Evolutionary conservation across 805 yeast species (phyloP), one percentile per base, ranked within the genome.

Genomic region (Lachancea dasiensis): DNA sequence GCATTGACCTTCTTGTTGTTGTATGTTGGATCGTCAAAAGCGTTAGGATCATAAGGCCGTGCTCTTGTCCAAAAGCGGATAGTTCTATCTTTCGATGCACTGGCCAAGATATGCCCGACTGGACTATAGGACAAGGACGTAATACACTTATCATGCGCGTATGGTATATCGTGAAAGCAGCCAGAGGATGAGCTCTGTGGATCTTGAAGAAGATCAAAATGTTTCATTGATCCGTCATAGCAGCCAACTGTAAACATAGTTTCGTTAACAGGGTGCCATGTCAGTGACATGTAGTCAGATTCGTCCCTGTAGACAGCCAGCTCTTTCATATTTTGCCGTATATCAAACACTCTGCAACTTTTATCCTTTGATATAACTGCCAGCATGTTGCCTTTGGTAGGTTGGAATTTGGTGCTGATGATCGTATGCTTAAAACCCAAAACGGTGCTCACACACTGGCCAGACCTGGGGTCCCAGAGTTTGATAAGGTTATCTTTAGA

Each of bases 351-450:
- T 40, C 95, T 69, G 44, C 86, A 81, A 3, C 95, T 83, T 47
- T 86, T 76, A 61, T 92, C 99, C 56, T 95, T 71, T 2, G 95
- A 81, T 3, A 86, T 81, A 0, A 95, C 84, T 0, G 95, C 96
- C 23, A 90, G 62, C 40, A 87, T 64, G 50, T 83, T 78, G 14
- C 95, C 92, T 51, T 42, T 53, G 24, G 69, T 75, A 1, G 89
- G 87, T 63, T 92, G 97, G 58, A 92, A 92, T 52, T 75, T 68
- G 1, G 94, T 78, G 49, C 81, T 79, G 22, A 86, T 76, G n/a
- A 92, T 86, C 0, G 97, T 90, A 61, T 92, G 95, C 54, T 94
- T 92, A 63, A 86, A 90, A 9, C 94, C 95, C 54, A 87, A 86
- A 20, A 92, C 61, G 0, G 97, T 89, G 2, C 86, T 69, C 5